Conservation (phyloP, 208 protist species). For the Wallacemonas sp. region DNA sequence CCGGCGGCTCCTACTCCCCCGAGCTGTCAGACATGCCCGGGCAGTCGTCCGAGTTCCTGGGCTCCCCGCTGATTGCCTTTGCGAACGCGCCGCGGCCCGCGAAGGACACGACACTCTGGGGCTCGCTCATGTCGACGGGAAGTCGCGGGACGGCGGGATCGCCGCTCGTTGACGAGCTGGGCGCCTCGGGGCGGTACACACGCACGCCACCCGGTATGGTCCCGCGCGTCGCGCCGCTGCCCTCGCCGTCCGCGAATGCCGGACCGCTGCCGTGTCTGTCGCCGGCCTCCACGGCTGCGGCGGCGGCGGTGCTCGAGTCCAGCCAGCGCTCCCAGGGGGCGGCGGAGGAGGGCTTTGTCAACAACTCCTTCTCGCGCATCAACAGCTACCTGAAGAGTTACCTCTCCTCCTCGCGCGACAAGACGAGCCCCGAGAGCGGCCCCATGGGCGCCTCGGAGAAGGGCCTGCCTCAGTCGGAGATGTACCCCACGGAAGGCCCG, state of each 20-base stretch:
- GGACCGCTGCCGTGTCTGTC: too few relatives aligned
- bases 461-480: background rate
- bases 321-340: slow-evolving; percentile 9
- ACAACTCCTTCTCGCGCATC: background rate
- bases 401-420: background rate
- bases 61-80: background rate
- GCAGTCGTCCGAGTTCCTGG: background rate
- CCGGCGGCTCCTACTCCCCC: background rate
- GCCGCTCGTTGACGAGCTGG: too few relatives aligned
- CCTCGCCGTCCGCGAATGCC: background rate
- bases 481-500: background rate
- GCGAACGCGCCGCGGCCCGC: background rate
- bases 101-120: slow-evolving; percentile 1
- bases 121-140: background rate
- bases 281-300: too few relatives aligned
- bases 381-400: background rate
- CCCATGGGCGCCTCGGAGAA: background rate
- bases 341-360: background rate
- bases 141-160: too few relatives aligned
- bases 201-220: background rate
- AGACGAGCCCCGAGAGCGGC: background rate
- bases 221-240: background rate
- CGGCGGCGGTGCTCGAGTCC: background rate
- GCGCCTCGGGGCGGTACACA: too few relatives aligned
- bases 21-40: background rate